These are phyloP conservation scores for Apodospora peruviana DNA, from an alignment of 495 filamentous ascomycete species.

Conservation along the genomic window DNA sequence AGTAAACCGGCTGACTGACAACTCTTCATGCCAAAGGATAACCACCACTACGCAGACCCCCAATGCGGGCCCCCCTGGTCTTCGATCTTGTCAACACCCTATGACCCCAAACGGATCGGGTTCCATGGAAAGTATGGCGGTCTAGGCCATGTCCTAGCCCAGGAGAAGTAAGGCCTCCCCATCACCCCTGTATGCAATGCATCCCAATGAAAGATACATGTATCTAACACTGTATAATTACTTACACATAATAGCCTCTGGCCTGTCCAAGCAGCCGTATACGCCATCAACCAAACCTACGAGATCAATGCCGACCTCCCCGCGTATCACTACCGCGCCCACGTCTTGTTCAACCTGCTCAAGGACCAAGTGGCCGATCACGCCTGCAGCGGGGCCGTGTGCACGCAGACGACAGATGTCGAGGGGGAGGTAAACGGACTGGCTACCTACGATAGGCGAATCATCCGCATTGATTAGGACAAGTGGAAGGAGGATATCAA, in stretches of 20 bases:
- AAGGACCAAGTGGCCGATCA: slow-evolving; percentile 50
- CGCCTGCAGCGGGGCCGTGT: slow-evolving; percentile 55
- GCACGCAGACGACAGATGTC: slow-evolving; percentile 67
- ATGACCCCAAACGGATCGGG: slow-evolving; percentile 55
- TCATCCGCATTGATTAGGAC: slow-evolving; percentile 47
- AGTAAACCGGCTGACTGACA: background rate
- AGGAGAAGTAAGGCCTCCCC: slow-evolving; percentile 41
- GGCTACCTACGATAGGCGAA: slow-evolving; percentile 57
- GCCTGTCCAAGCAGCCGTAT: slow-evolving; percentile 51
- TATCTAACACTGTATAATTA: too few relatives aligned
- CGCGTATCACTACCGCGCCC: slow-evolving; percentile 60
- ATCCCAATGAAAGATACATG: too few relatives aligned
- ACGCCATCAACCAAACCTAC: slow-evolving; percentile 59
- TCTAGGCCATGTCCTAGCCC: slow-evolving; percentile 55
- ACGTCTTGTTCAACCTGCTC: slow-evolving; percentile 47
- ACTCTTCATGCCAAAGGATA: slow-evolving; percentile 37
- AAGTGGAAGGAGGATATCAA: slow-evolving; percentile 59
- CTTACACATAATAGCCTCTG: too few relatives aligned
- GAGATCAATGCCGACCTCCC: slow-evolving; percentile 54
- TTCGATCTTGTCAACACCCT: slow-evolving; percentile 48
- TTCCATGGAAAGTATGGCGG: slow-evolving; percentile 68
- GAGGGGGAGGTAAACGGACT: slow-evolving; percentile 72
- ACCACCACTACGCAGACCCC: slow-evolving; percentile 66
- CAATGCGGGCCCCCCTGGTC: slow-evolving; percentile 65
- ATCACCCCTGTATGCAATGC: too few relatives aligned